Evolutionary conservation across 2,329 filamentous ascomycete species (phyloP).

Genomic region (Corinectria fuckeliana): DNA sequence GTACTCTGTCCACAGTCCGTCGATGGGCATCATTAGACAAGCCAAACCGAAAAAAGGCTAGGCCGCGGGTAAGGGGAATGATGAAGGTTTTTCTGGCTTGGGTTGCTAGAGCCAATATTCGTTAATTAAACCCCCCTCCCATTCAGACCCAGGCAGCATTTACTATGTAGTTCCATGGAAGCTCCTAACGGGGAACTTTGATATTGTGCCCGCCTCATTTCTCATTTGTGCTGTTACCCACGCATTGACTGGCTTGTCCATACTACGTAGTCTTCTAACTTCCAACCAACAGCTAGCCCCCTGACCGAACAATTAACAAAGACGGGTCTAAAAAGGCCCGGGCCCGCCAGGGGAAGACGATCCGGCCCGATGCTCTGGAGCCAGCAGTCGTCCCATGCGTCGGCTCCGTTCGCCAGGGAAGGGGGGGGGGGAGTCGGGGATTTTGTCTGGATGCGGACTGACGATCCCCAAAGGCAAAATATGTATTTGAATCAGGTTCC

Average conservation of each 20-base stretch:
- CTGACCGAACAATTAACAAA: conserved; percentile 16
- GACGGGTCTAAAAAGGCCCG: conserved; percentile 14
- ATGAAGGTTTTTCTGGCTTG: neutral
- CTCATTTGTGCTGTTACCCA: neutral
- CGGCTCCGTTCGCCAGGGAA: conserved; percentile 19
- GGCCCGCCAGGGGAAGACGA: conserved; percentile 37
- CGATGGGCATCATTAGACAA: neutral
- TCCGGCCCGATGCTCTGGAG: conserved; percentile 38
- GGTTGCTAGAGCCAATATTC: neutral
- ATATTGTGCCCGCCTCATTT: neutral
- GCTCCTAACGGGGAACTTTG: neutral
- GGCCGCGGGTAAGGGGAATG: conserved; percentile 14
- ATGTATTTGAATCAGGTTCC: conserved; percentile 10
- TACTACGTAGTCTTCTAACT: neutral
- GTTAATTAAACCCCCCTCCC: conserved; percentile 4
- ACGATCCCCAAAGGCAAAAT: conserved; percentile 11
- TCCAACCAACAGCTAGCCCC: conserved; percentile 9
- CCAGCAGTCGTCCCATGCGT: conserved; percentile 34
- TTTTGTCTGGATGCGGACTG: conserved; percentile 17
- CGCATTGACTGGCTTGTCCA: no score
- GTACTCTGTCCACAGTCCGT: no score
- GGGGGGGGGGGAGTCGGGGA: conserved; percentile 22
- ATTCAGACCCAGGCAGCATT: conserved; percentile 10
- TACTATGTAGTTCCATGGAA: neutral
- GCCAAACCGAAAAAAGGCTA: conserved; percentile 7